These are phyloP conservation scores for Hericium rajendrae DNA, from an alignment of 768 basidiomycete genomes.

Conservation along the genomic window DNA sequence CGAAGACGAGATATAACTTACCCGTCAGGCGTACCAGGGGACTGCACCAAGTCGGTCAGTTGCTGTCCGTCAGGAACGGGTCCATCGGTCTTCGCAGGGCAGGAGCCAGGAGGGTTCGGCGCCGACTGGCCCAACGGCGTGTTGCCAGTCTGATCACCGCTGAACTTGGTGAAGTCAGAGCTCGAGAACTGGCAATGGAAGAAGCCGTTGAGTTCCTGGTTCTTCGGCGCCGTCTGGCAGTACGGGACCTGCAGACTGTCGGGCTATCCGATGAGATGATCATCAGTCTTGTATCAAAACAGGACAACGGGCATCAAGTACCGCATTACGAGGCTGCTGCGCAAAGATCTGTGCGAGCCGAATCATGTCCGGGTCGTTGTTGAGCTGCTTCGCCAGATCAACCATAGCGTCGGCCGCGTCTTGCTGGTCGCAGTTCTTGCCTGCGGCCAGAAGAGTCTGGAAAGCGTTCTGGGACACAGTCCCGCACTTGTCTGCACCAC, in stretches of 20 bases:
- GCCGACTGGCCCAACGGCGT: constrained; percentile 39
- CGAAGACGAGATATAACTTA: not conserved
- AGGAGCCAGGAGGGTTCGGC: constrained; percentile 39
- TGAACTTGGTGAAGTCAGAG: constrained; percentile 35
- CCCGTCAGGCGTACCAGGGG: constrained; percentile 20
- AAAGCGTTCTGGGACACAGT: constrained; percentile 46
- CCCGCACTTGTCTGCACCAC: constrained; percentile 48
- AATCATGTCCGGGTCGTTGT: constrained; percentile 37
- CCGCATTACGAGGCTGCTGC: constrained; percentile 48
- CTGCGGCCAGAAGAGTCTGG: constrained; percentile 45
- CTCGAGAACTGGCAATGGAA: constrained; percentile 50
- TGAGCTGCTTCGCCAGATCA: constrained; percentile 35
- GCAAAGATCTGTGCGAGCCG: constrained; percentile 40
- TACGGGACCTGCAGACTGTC: constrained; percentile 36
- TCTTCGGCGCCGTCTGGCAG: constrained; percentile 41
- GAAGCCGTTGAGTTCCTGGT: constrained; percentile 41
- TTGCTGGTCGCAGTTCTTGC: constrained; percentile 31
- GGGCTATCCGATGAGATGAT: constrained; percentile 21
- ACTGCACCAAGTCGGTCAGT: constrained; percentile 27
- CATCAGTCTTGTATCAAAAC: not conserved
- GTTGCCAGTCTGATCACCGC: constrained; percentile 36
- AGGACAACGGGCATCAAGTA: constrained; percentile 17
- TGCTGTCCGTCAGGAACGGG: constrained; percentile 42
- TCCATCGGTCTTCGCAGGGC: constrained; percentile 35
- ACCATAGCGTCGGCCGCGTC: constrained; percentile 41